A percentile compares a stretch with the other conserved stretches of the same genome.
These are phyloP conservation scores for Macrophomina pseudophaseolina DNA, from an alignment of 2,329 filamentous ascomycete genomes.

Conservation along the genomic window DNA sequence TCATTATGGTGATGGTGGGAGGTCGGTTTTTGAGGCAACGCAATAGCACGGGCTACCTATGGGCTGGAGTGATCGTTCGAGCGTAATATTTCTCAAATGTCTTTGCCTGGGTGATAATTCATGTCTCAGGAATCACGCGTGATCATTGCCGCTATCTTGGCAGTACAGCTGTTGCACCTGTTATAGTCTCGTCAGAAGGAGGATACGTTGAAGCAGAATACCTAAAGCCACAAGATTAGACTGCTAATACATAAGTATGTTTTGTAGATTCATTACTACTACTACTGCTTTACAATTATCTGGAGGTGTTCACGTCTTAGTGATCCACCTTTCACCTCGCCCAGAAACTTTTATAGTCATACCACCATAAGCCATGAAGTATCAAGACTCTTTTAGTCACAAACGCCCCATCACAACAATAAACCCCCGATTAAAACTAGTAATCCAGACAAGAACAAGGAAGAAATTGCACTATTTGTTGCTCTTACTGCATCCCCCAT, in stretches of 20 bases:
- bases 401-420: not conserved
- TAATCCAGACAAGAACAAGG: constrained; percentile 1
- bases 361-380: not conserved
- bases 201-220: too few relatives aligned
- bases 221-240: too few relatives aligned
- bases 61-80: too few relatives aligned
- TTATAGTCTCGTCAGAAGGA: too few relatives aligned
- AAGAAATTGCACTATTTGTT: not conserved
- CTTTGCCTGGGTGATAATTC: too few relatives aligned
- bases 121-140: too few relatives aligned
- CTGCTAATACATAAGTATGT: too few relatives aligned
- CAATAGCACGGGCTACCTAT: too few relatives aligned
- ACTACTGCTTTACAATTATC: not conserved
- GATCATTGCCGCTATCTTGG: too few relatives aligned
- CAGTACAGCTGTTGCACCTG: too few relatives aligned
- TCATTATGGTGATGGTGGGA: not conserved
- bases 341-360: not conserved
- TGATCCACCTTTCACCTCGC: not conserved
- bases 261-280: not conserved
- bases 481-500: not conserved
- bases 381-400: not conserved
- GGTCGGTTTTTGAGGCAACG: not conserved
- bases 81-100: too few relatives aligned
- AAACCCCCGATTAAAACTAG: not conserved
- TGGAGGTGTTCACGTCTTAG: not conserved